These are phyloP conservation scores for Geotrichum ghanense DNA, from an alignment of 805 yeast genomes.

Conservation along the genomic window DNA sequence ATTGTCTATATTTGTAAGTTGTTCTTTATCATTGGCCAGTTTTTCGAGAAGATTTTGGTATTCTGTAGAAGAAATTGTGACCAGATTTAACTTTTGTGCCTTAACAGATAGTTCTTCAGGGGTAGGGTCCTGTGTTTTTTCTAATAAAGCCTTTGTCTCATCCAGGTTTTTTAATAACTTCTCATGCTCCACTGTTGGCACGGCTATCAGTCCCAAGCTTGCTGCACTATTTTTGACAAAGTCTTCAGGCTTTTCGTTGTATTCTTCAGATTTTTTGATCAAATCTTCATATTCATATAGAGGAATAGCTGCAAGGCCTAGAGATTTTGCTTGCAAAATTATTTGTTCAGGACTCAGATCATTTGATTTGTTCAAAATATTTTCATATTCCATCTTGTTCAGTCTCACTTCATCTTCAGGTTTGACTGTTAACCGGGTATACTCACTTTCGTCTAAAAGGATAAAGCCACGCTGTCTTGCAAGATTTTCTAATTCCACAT, in stretches of 20 bases:
- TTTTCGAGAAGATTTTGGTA: slow-evolving; percentile 10
- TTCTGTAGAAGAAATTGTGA: slow-evolving; percentile 15
- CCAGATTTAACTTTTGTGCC: slow-evolving; percentile 18
- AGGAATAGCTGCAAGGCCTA: slow-evolving; percentile 16
- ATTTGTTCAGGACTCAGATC: slow-evolving; percentile 11
- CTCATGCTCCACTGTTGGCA: slow-evolving; percentile 9
- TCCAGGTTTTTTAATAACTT: slow-evolving; percentile 12
- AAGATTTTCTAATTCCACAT: slow-evolving; percentile 14
- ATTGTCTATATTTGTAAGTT: too few species aligned
- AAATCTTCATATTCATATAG: slow-evolving; percentile 14
- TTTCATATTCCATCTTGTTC: slow-evolving; percentile 3
- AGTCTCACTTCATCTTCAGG: slow-evolving; percentile 3
- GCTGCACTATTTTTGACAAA: slow-evolving; percentile 6
- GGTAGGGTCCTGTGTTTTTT: slow-evolving; percentile 11
- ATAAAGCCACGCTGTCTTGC: slow-evolving; percentile 18
- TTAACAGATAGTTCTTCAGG: slow-evolving; percentile 5
- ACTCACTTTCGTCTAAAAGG: slow-evolving; percentile 14
- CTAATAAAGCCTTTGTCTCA: slow-evolving; percentile 5
- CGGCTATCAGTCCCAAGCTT: slow-evolving; percentile 6
- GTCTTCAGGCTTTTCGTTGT: slow-evolving; percentile 12
- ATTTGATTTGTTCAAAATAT: slow-evolving; percentile 3
- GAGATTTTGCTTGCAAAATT: slow-evolving; percentile 9
- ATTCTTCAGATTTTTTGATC: slow-evolving; percentile 6
- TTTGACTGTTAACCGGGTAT: slow-evolving; percentile 9
- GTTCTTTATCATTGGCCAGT: too few species aligned